Evolutionary conservation across 2,329 filamentous ascomycete genomes (phyloP), one percentile per base, ranked within the genome.

Genomic region (Exophiala sp.): DNA sequence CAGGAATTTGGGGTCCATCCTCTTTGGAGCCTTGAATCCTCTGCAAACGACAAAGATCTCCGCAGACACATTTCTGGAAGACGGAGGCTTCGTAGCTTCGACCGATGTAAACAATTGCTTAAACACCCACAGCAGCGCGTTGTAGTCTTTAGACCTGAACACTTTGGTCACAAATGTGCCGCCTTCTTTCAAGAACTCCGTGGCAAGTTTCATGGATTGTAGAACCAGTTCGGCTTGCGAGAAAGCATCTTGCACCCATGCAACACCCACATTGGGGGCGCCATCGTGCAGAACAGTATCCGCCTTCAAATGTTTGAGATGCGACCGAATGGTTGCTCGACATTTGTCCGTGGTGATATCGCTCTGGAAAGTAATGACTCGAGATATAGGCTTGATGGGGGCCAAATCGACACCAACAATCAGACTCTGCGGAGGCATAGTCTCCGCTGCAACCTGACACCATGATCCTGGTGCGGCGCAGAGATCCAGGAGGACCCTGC

Each of bases 271-370:
- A 63, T 98, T 98, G 40, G 93, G 93, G 1, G 93, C 93, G 70
- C 93, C 93, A 67, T 98, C 93, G 72, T 98, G 93, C 32, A 98
- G 76, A 3, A 98, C 93, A 0, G 86, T 88, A 66, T 98, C 93
- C 16, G 88, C 90, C 68, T 97, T 97, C 86, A 88, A 91, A 9
- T 88, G 90, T 72, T 97, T 97, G 42, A 98, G 72, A 64, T 98
- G 90, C 52, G 84, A 80, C 63, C 89, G 78, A 56, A 98, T 87
- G 1, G 88, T 96, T 5, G 89, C 83, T 58, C 93, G 83, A 67
- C 90, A 96, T 69, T 96, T 95, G 59, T 96, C 90, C 40, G 90
- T 95, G 1, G 93, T 98, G 64, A 98, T 98, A 68, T 98, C 93
- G 75, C 86, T 89, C 70, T 97, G 91, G 72, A 97, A 97, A 58